Base-by-base conservation (phyloP, 805 yeast species). In the Lipomyces yamadae region DNA sequence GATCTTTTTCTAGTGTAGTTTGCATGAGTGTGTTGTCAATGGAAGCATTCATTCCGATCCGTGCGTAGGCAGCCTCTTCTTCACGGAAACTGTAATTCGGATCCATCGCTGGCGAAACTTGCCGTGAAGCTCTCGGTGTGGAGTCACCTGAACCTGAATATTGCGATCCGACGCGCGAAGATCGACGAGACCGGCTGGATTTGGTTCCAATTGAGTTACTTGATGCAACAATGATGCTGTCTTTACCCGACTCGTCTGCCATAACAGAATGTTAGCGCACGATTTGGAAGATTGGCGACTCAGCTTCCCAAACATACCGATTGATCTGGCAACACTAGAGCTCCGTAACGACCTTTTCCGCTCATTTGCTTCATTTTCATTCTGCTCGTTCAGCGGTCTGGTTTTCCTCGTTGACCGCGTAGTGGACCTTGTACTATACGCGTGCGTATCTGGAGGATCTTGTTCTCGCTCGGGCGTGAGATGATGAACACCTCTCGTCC, bases 61-160 rank as follows among this genome's bases (percentile, higher is more conserved):
- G 60, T 13, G 58, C 35, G 48, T 57, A 66, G 15, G 53, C 65
- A 7, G 29, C 45, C 11, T 66, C 70, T 59, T 66, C 70, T 24
- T 64, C 68, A 11, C 34, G 45, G 48, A 66, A 66, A 30, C 61
- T 54, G 58, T 66, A 66, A 35, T 50, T 53, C n/a, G 60, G 52
- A 33, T 50, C 57, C 13, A 48, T n/a, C 18, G 55, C 62, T 45
- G 18, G 33, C 45, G 55, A 18, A 29, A 33, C 24, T 11, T 35
- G 53, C 15, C 18, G 29, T 15, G 24, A 62, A 35, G 35, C 13
- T 10, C 13, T 10, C 11, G 30, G 56, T 18, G 55, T 42, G 18
- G 37, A 32, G 35, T 7, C 37, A 34, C 37, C 56, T 7, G 37
- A n/a, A 54, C 10, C 37, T 54, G 37, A 54, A 15, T 32, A 32